Base-by-base conservation (phyloP, 352 stramenopile genomes). In the Plasmopara halstedii region DNA sequence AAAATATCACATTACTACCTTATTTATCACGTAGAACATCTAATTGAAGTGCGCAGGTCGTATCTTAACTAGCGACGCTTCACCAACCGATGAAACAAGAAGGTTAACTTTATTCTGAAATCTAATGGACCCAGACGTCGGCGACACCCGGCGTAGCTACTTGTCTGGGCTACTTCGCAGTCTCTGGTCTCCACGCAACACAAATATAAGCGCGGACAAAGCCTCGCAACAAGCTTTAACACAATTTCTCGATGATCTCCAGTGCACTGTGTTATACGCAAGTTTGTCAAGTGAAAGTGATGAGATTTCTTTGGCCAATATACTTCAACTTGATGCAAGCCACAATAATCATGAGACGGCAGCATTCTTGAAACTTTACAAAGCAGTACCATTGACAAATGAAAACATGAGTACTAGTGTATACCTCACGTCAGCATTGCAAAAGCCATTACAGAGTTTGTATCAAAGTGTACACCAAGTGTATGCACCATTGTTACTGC, bases 401-500 rank as follows among this genome's bases (percentile, higher is more conserved):
- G 62, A 82, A 25, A 92, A 78, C 56, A 83, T 95, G 57, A 67
- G 70, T 25, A 73, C 61, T 17, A 85, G 68, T 48, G 59, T 95
- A 14, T 72, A 89, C 26, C 57, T 95, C 21, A 82, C 74, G 17
- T 83, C 75, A 2, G 62, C 85, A 19, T 47, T 70, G 18, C 73
- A 84, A 22, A 81, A 75, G 23, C 83, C 83, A 4, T 54, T 95
- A 29, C 62, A 78, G 42, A 88, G 72, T 58, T 67, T 95, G 3
- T 95, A 89, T 44, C 70, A 88, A 47, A 73, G 57, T 7, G 61
- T 95, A 42, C 74, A 92, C 44, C 69, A 92, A 18, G 74, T 95
- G 29, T 95, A 88, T 34, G 77, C 83, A 5, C 83, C 83, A 19
- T 51, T 88, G 34, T 50, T 95, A 39, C 62, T 95, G 17, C 44